A percentile compares a stretch with the other conserved stretches of the same genome.
Conservation (phyloP, 148 eudicot species). For the Amaranthus hypochondriacus region DNA sequence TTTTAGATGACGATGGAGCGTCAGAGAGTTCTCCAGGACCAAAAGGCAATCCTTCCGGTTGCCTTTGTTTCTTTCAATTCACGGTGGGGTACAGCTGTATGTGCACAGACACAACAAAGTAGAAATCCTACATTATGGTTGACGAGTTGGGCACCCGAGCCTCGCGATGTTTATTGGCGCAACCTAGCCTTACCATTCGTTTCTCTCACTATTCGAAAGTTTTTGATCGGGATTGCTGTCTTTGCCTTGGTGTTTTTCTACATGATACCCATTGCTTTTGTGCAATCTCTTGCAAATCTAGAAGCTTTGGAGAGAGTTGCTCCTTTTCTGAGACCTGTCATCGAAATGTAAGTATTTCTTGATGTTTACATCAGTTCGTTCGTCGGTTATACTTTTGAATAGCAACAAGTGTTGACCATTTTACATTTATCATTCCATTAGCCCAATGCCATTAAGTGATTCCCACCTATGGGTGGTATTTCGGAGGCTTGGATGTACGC, state of each 20-base stretch:
- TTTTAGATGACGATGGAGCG: constrained; percentile 76
- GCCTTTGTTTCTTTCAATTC: constrained; percentile 94
- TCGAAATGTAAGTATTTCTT: constrained; percentile 57
- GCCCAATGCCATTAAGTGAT: no score
- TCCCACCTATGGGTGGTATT: no score
- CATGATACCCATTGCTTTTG: constrained; percentile 96
- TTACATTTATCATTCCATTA: no score
- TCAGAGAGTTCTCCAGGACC: constrained; percentile 66
- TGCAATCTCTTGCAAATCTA: constrained; percentile 96
- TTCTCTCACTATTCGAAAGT: constrained; percentile 66
- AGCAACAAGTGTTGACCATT: background rate
- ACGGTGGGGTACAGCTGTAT: constrained; percentile 96
- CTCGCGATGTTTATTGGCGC: constrained; percentile 90
- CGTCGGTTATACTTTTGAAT: background rate
- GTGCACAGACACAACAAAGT: constrained; percentile 95
- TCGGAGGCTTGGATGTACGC: no score
- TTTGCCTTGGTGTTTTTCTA: constrained; percentile 88
- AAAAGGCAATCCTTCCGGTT: constrained; percentile 56
- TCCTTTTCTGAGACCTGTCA: constrained; percentile 74
- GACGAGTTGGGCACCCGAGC: constrained; percentile 97
- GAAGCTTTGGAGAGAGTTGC: constrained; percentile 83
- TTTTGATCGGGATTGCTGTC: constrained; percentile 57
- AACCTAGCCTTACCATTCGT: constrained; percentile 84
- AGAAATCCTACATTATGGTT: constrained; percentile 82
- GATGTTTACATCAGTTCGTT: background rate